phyloP scores from a whole-genome alignment of 129 eudicot species.

The Cynara cardunculus region DNA sequence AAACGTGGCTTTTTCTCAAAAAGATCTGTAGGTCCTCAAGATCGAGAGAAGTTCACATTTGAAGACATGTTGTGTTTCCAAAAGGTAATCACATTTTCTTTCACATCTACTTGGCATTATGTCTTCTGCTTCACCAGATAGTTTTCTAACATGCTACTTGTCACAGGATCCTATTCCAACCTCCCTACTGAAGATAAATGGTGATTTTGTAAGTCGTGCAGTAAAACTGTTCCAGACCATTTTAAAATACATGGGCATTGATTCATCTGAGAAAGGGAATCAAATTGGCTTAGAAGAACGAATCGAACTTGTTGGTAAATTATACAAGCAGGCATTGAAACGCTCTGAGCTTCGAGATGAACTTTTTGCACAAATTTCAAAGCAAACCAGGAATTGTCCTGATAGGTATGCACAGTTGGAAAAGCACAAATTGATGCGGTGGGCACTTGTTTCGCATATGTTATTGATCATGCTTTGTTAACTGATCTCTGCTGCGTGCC shows the following conservation, averaged over 20 bases:
- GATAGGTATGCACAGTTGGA: slow-evolving; percentile 50
- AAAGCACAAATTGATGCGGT: neutral
- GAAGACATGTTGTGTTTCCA: slow-evolving; percentile 99
- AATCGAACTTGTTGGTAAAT: slow-evolving; percentile 75
- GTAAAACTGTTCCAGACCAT: slow-evolving; percentile 81
- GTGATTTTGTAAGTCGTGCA: slow-evolving; percentile 79
- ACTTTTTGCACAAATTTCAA: slow-evolving; percentile 87
- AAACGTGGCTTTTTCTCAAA: slow-evolving; percentile 92
- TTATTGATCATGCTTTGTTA: neutral
- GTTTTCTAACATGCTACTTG: slow-evolving; percentile 5
- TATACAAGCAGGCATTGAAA: slow-evolving; percentile 86
- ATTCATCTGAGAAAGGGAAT: slow-evolving; percentile 64
- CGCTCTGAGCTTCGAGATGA: slow-evolving; percentile 99
- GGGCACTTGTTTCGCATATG: neutral
- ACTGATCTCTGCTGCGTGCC: neutral
- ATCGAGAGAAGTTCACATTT: slow-evolving; percentile 79
- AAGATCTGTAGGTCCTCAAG: slow-evolving; percentile 77
- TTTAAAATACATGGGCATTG: slow-evolving; percentile 87
- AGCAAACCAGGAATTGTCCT: slow-evolving; percentile 91
- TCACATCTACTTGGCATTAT: neutral
- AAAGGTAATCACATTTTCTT: slow-evolving; percentile 42
- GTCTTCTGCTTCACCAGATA: neutral
- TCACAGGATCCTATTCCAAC: slow-evolving; percentile 96
- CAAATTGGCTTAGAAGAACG: slow-evolving; percentile 76
- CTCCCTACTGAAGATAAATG: slow-evolving; percentile 71